Evolutionary conservation across 805 yeast species (phyloP).

Genomic region (Wickerhamomyces sydowiorum): DNA sequence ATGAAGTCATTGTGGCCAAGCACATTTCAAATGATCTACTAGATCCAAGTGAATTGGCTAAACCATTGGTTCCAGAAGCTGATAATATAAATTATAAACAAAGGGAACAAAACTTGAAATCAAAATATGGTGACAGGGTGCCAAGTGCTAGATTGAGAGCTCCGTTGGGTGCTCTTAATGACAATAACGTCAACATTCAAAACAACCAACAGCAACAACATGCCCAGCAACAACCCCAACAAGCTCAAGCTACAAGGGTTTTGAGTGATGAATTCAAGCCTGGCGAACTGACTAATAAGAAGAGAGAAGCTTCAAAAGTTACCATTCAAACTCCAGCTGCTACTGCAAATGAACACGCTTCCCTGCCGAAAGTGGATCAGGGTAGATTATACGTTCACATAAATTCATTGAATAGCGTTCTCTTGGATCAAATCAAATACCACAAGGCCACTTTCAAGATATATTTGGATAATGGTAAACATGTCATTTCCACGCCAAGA

Average conservation of each 20-base stretch:
- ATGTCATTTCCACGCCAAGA: conserved; percentile 64
- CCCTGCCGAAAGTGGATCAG: conserved; percentile 34
- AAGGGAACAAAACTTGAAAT: conserved; percentile 1
- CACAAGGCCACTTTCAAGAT: conserved; percentile 43
- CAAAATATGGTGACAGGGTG: conserved; percentile 1
- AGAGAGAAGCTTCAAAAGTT: conserved; percentile 6
- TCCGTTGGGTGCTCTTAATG: conserved; percentile 14
- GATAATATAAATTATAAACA: conserved; percentile 7
- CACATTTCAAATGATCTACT: conserved; percentile 1
- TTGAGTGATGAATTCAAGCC: conserved; percentile 7
- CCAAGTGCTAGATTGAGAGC: conserved; percentile 9
- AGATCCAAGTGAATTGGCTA: conserved; percentile 6
- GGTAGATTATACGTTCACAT: conserved; percentile 40
- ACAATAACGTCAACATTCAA: conserved; percentile 10
- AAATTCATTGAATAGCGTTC: conserved; percentile 40
- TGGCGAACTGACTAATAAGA: conserved; percentile 3
- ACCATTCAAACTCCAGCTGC: not conserved
- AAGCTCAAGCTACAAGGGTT: conserved; percentile 4
- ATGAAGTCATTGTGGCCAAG: conserved; percentile 10
- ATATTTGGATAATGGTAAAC: conserved; percentile 69
- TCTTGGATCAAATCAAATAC: conserved; percentile 36
- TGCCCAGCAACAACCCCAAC: not conserved
- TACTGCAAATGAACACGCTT: conserved; percentile 5
- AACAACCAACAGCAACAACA: conserved; percentile 2
- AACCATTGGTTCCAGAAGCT: conserved; percentile 10